Evolutionary conservation across 495 filamentous ascomycete species (phyloP), one percentile per base, ranked within the genome.

Genomic region (Extremus antarcticus): DNA sequence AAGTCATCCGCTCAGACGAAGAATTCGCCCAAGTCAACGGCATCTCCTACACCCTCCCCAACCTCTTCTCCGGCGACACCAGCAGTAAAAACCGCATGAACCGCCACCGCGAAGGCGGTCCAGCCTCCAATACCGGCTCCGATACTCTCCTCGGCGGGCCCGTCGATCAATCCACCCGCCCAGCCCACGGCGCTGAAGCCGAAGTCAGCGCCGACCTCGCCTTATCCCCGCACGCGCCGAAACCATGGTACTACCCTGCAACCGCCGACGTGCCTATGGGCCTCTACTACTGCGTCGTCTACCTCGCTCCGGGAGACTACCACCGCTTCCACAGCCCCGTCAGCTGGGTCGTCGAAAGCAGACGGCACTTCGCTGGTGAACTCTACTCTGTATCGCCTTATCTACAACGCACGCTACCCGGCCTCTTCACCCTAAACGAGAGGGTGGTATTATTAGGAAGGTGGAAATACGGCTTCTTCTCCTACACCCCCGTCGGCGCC

Each of bases 391-490:
- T 99, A 17, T 94, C 87, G 2, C 92, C 92, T 0, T 99, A 95
- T 66, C 75, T 99, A 15, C 90, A 95, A 66, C 81, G 84, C 43
- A 91, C 87, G 8, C 77, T 99, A 0, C 91, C 94, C 0, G 90
- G 90, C 8, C 77, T 99, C 10, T 99, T 99, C 71, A 94, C 88
- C 2, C 75, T 99, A 4, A 99, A 99, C 68, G 92, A 99, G 71
- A 83, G 92, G 23, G 91, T 99, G 16, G 94, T 92, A 1, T 75
- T 99, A 1, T 74, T 99, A 0, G 92, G 92, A 16, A 80, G 90
- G 25, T 99, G 92, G 92, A 84, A 90, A 8, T 92, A 87, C 81
- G 92, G 92, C 13, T 96, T 99, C 78, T 97, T 97, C 74, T 87
- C 84, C 63, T 94, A 88, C 71, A 92, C 86, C 0, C 90, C 94